These are phyloP conservation scores for Alternaria sp. DNA, from an alignment of 2,329 filamentous ascomycete genomes.

Conservation along the genomic window DNA sequence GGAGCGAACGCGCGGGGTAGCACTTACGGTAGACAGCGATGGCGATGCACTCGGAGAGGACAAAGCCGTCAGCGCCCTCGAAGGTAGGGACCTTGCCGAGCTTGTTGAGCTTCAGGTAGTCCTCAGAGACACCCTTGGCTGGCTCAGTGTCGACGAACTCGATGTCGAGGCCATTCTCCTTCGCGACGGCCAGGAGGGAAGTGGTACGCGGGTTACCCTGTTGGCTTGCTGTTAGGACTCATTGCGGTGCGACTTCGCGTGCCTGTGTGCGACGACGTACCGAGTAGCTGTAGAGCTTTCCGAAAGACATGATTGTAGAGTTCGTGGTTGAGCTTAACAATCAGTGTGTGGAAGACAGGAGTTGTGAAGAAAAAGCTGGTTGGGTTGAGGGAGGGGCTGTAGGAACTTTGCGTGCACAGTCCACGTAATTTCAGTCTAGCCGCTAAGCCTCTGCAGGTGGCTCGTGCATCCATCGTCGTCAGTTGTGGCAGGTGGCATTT, in stretches of 20 bases:
- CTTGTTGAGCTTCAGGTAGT: conserved; percentile 85
- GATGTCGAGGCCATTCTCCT: conserved; percentile 94
- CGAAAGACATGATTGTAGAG: conserved; percentile 82
- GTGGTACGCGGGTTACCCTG: conserved; percentile 90
- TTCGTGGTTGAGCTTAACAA: conserved; percentile 36
- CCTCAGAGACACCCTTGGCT: conserved; percentile 67
- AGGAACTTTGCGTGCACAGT: conserved; percentile 24
- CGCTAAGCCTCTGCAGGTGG: conserved; percentile 23
- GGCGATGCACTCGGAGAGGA: conserved; percentile 87
- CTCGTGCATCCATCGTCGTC: conserved; percentile 13
- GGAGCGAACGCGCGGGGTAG: conserved; percentile 18
- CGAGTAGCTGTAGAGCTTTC: conserved; percentile 90
- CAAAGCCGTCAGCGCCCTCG: conserved; percentile 87
- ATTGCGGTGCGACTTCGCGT: conserved; percentile 7
- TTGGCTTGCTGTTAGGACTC: conserved; percentile 35
- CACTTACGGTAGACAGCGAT: conserved; percentile 97
- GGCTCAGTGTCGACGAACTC: conserved; percentile 78
- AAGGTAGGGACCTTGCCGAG: conserved; percentile 94
- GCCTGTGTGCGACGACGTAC: conserved; percentile 46
- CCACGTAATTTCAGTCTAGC: conserved; percentile 34
- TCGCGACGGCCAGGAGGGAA: conserved; percentile 89
- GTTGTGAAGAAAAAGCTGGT: conserved; percentile 34
- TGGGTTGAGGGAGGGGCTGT: conserved; percentile 32
- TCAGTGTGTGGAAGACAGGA: conserved; percentile 31
- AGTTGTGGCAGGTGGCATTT: conserved; percentile 11